Base-by-base conservation (phyloP, 306 rosid species). In the Cucurbita moschata region DNA sequence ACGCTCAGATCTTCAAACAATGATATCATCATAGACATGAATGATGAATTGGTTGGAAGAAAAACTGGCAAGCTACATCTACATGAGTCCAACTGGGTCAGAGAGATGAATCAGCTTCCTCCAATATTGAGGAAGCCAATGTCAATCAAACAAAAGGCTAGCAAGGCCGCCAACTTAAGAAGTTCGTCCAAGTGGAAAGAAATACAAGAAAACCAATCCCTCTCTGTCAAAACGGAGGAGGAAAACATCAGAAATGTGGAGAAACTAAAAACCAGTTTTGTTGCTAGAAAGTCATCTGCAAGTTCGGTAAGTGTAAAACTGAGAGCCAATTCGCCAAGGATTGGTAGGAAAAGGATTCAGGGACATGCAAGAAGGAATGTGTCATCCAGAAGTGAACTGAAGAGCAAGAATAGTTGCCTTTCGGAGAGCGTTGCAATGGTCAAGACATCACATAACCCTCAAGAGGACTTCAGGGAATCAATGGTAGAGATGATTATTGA, bases 401-500 rank as follows among this genome's bases (percentile, higher is more conserved):
- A 53, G 53, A 64, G 84, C 71, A 82, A 78, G 77, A 85, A 79
- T 23, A 75, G 75, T 77, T 51, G 80, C 52, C 81, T 87, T 42
- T 84, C 86, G 35, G 96, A 90, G 73, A 89, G 98, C 10, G 87
- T 85, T 80, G 98, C 96, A 8, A 87, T 92, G 64, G 96, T 88
- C 1, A 90, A 90, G 78, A 84, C 92, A 16, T 90, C 96, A 10
- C 49, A 83, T 74, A 89, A 92, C 80, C 98, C 98, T 21, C 87
- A 82, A 80, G 83, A 82, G 71, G 98, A 92, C 79, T 92, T 92
- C 82, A 83, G 77, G 73, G 92, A 92, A 4, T 92, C 98, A 42
- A 92, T 92, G 98, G 82, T 83, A 85, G 98, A 92, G 86, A 92
- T 92, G 98, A 90, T 92, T 75, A 86, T 84, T 73, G 96, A 88